Percentiles rank a stretch among this genome's conserved stretches.
Evolutionary conservation across 2,329 filamentous ascomycete species (phyloP).

Genomic region (Curvularia eragrostidis): DNA sequence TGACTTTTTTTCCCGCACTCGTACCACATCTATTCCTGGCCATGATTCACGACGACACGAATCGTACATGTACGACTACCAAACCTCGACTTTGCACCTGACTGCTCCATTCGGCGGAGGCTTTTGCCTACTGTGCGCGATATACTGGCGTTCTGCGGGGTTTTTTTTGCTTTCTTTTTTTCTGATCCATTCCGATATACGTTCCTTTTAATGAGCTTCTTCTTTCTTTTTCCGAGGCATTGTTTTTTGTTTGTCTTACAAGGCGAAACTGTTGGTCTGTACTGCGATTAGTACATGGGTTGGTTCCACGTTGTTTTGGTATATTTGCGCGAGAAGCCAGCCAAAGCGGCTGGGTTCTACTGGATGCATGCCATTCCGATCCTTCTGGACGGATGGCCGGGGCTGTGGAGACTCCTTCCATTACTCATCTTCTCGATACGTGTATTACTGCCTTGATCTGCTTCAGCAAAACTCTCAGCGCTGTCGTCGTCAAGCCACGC

Average conservation of each 20-base stretch:
- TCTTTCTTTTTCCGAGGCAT: background rate
- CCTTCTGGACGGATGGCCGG: constrained; percentile 11
- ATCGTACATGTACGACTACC: constrained; percentile 31
- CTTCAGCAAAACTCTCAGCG: constrained; percentile 5
- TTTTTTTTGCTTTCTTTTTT: constrained; percentile 3
- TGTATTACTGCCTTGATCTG: constrained; percentile 27
- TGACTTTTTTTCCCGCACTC: constrained; percentile 11
- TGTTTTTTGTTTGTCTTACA: constrained; percentile 13
- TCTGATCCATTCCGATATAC: background rate
- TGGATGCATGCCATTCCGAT: constrained; percentile 21
- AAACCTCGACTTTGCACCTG: constrained; percentile 14
- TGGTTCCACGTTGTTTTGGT: constrained; percentile 8
- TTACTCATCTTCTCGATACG: constrained; percentile 18
- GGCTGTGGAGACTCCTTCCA: constrained; percentile 5
- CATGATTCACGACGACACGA: constrained; percentile 33
- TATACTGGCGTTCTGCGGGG: constrained; percentile 15
- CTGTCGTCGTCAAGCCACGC: constrained; percentile 5
- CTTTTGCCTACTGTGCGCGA: constrained; percentile 12
- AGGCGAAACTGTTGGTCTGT: constrained; percentile 10
- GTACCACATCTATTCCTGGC: constrained; percentile 12
- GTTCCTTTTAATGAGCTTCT: constrained; percentile 8
- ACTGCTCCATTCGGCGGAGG: constrained; percentile 13
- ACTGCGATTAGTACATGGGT: background rate
- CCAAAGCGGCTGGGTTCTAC: constrained; percentile 26
- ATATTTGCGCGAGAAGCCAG: constrained; percentile 16